Base-by-base conservation (phyloP, 352 stramenopile species). In the Globisporangium heterothallicum region DNA sequence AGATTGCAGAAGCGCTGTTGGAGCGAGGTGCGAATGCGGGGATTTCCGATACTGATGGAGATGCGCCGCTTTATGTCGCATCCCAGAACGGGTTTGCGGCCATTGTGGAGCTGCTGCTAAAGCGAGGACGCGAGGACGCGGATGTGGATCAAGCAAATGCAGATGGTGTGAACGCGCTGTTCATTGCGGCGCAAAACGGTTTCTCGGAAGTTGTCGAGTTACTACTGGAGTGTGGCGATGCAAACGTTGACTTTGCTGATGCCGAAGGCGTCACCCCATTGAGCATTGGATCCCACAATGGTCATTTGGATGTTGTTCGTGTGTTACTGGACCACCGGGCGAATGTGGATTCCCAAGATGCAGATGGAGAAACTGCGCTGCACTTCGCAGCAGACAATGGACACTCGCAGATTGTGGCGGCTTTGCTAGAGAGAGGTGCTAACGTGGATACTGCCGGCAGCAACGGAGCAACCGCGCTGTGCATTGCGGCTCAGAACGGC, bases 321-420 rank as follows among this genome's bases (percentile, higher is more conserved):
- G n/a, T 14, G 4, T 35, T 59, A 9, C 22, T 59, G 5, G 18
- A 22, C 6, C 22, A 26, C 35, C 12, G 22, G 4, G 45, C 36
- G 22, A 14, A 47, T 24, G 21, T 49, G 1, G 27, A 56, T 35
- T 14, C 18, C 3, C 18, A 26, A 34, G 13, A 16, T n/a, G 19
- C 4, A 10, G 26, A 52, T 2, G 42, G 52, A 10, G 16, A 36
- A 16, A 52, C 29, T 13, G 16, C 43, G 13, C 42, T 58, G 0
- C 32, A 46, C 25, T 24, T 58, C 10, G 52, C 52, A 10, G 45
- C 52, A 4, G 22, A 50, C 27, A 27, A 16, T 29, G 52, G 52
- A n/a, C 32, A 52, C 44, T 7, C 12, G 5, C 16, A 9, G 9
- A 34, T 59, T 40, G 52, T 47, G 16, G 30, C 25, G 16, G 13